Evolutionary conservation across 495 filamentous ascomycete species (phyloP), one percentile per base, ranked within the genome.

Genomic region (Penicillium silybi): DNA sequence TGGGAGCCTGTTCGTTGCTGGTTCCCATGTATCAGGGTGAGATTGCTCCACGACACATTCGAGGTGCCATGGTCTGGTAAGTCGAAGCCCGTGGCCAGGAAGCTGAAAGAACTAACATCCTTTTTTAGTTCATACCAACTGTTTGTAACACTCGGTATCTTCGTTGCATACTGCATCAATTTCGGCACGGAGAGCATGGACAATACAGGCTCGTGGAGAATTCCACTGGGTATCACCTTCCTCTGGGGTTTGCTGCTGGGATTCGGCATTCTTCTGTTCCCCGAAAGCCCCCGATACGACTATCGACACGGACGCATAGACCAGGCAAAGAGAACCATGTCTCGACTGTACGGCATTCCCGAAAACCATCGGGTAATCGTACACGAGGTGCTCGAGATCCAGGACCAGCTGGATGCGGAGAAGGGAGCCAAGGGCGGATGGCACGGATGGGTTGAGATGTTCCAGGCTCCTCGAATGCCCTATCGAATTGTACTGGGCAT

Each of bases 81-180:
- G 53, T 47, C 13, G 22, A 23, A 23, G 6, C 2, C 22, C 2
- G 22, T 6, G 6, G 6, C 6, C 22, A 23, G 2, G 22, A 23
- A 23, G 6, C n/a, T 23, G 22, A 23, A 23, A 23, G 22, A 23
- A 23, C 27, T 27, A 44, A 2, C 25, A 26, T n/a, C 15, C 9
- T 29, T 1, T 1, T 1, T 18, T 42, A 69, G 69, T 39, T 67
- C 67, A 61, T 92, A 95, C 68, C 88, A 93, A 68, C 76, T 93
- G 6, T 90, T 92, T 72, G 87, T 95, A 66, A 92, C 90, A 0
- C 67, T 90, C 41, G 89, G 89, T 32, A 93, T 92, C 57, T 89
- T 89, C 68, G 74, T 83, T 7, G 85, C 88, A 45, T 80, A 89
- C 61, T 85, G 85, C 69, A 82, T 92, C 70, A 89, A 92, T 59